These are phyloP conservation scores for Lyophyllum decastes DNA, from an alignment of 768 basidiomycete species.

Conservation along the genomic window DNA sequence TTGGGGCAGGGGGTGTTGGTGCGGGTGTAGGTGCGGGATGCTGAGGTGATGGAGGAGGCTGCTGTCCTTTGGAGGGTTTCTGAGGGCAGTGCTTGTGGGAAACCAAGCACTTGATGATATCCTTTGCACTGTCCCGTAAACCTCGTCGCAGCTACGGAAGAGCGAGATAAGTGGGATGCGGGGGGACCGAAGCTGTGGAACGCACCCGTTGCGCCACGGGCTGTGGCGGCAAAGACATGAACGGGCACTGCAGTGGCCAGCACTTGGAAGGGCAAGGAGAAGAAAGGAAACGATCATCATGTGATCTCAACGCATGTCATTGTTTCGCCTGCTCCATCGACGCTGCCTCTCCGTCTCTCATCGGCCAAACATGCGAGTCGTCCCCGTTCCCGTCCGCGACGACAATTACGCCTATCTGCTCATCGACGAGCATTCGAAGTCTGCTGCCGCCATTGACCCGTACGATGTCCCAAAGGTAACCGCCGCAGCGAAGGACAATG, in stretches of 20 bases:
- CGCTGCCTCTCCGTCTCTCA: slow-evolving; percentile 22
- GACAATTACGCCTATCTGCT: slow-evolving; percentile 90
- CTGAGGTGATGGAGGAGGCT: neutral
- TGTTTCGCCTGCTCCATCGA: slow-evolving; percentile 13
- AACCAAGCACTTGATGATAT: neutral
- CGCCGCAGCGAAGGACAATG: slow-evolving; percentile 59
- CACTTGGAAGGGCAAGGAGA: neutral
- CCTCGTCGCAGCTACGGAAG: neutral
- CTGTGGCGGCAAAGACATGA: neutral
- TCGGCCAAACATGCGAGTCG: slow-evolving; percentile 59
- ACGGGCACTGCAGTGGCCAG: neutral
- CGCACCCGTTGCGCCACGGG: neutral
- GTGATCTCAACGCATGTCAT: slow-evolving; percentile 9
- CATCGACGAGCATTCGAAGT: slow-evolving; percentile 64
- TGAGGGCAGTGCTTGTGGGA: neutral
- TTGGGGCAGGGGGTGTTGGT: neutral
- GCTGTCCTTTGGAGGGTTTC: neutral
- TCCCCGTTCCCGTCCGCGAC: slow-evolving; percentile 75
- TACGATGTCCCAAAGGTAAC: slow-evolving; percentile 74
- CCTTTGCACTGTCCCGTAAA: neutral
- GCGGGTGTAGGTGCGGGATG: neutral
- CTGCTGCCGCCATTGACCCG: slow-evolving; percentile 80
- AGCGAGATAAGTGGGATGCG: neutral
- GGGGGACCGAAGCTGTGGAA: neutral
- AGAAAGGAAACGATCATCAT: neutral